Base-by-base conservation (phyloP, 805 yeast species). In the Hanseniaspora guilliermondii region DNA sequence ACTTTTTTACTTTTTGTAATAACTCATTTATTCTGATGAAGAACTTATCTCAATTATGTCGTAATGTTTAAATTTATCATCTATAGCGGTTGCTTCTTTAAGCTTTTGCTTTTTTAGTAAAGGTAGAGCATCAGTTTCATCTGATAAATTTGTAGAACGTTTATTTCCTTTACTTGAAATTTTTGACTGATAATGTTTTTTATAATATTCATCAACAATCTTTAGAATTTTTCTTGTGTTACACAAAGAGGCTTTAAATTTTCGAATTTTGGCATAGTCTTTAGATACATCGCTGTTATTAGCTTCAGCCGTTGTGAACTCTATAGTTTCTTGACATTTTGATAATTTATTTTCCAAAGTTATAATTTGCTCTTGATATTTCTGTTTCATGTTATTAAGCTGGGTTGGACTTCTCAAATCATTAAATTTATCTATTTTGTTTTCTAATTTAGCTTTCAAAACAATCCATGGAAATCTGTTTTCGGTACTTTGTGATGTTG, bases 321-420 rank as follows among this genome's bases (percentile, higher is more conserved):
- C 4, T 30, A 30, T 11, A 30, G 0, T 4, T 0, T 9, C 11
- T 38, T 38, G 22, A 38, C 21, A 22, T 4, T 17, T 2, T 9
- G 6, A 19, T 1, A 38, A 8, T 19, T 8, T 12, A 12, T 5
- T 8, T 19, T 21, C 41, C 21, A 11, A 17, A 2, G 7, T 19
- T 17, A 11, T 9, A 7, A 19, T 19, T 9, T 38, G 6, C 22
- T 8, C 6, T 4, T 11, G 25, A n/a, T 38, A 17, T 37, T 17
- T n/a, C 16, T 19, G 16, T 9, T 12, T 38, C 22, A 8, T 19
- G 1, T 6, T 17, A 3, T 38, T 12, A 6, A 38, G 12, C 25
- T 30, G 22, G 14, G 32, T 27, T n/a, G 60, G 57, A 40, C 30
- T 53, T 14, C 36, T 49, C 38, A 42, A 40, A 17, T 8, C 25